Percentiles rank a stretch among this genome's conserved stretches.
These are phyloP conservation scores for Austroboletus eburneus DNA, from an alignment of 768 basidiomycete species.

Conservation along the genomic window DNA sequence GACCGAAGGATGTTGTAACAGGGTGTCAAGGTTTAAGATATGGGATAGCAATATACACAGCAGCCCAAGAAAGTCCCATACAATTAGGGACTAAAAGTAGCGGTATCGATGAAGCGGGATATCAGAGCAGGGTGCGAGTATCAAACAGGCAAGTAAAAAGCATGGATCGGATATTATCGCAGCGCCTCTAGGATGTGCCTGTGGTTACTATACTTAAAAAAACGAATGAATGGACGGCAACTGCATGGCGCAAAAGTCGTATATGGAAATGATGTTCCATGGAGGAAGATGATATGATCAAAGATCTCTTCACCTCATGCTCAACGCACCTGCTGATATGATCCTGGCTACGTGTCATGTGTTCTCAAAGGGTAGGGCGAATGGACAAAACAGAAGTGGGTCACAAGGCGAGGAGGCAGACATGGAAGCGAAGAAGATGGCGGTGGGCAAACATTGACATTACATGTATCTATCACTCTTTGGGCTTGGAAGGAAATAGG, in stretches of 20 bases:
- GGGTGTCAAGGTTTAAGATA: constrained; percentile 11
- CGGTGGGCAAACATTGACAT: constrained; percentile 15
- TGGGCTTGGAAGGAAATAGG: constrained; percentile 8
- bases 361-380: constrained; percentile 20
- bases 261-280: constrained; percentile 23
- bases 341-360: constrained; percentile 24
- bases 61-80: constrained; percentile 12
- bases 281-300: constrained; percentile 25
- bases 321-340: constrained; percentile 30
- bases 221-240: constrained; percentile 29
- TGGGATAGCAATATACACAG: constrained; percentile 9
- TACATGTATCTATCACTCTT: constrained; percentile 9
- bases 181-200: constrained; percentile 22
- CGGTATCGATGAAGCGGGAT: constrained; percentile 22
- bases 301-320: constrained; percentile 31
- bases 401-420: constrained; percentile 18
- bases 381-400: constrained; percentile 24
- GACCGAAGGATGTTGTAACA: constrained; percentile 6
- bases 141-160: constrained; percentile 19
- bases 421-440: constrained; percentile 23
- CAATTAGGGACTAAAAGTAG: constrained; percentile 16
- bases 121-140: constrained; percentile 6
- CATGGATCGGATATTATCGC: constrained; percentile 31
- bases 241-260: constrained; percentile 19
- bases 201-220: constrained; percentile 22